These are phyloP conservation scores for Teunomyces lycoperdinae DNA, from an alignment of 805 yeast genomes.

Conservation along the genomic window DNA sequence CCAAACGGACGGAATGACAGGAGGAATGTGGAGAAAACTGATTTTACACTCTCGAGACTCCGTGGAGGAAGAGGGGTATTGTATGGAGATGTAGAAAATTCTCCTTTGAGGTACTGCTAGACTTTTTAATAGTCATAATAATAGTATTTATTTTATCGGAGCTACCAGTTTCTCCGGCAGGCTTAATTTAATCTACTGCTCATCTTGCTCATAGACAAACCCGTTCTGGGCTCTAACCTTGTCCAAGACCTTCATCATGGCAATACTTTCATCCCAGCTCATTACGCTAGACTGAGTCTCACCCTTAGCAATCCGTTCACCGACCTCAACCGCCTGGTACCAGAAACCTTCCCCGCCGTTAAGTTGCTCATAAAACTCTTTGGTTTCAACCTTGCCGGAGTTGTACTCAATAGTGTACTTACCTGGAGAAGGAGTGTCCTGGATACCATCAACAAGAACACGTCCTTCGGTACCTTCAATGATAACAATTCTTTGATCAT, in stretches of 20 bases:
- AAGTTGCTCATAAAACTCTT: constrained; percentile 20
- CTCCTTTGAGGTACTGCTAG: too few species aligned
- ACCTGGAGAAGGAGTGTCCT: constrained; percentile 14
- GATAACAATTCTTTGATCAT: constrained; percentile 7
- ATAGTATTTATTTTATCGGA: neutral
- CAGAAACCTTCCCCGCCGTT: constrained; percentile 48
- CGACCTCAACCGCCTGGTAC: constrained; percentile 56
- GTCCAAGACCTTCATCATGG: constrained; percentile 51
- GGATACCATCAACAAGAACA: constrained; percentile 8
- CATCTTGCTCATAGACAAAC: constrained; percentile 43
- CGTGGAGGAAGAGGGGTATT: too few species aligned
- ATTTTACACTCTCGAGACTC: too few species aligned
- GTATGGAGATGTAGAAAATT: too few species aligned
- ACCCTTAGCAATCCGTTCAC: constrained; percentile 41
- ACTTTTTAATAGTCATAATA: too few species aligned
- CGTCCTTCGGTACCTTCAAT: constrained; percentile 12
- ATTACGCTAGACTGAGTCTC: constrained; percentile 31
- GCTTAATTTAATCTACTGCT: neutral
- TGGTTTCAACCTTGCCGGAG: constrained; percentile 15
- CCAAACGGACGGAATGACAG: neutral
- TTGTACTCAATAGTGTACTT: constrained; percentile 15
- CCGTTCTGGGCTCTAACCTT: constrained; percentile 41
- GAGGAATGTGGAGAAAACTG: neutral
- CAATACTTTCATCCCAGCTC: constrained; percentile 46
- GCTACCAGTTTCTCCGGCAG: neutral